Conservation (phyloP, 2,329 filamentous ascomycete genomes). For the Emergomyces africanus region DNA sequence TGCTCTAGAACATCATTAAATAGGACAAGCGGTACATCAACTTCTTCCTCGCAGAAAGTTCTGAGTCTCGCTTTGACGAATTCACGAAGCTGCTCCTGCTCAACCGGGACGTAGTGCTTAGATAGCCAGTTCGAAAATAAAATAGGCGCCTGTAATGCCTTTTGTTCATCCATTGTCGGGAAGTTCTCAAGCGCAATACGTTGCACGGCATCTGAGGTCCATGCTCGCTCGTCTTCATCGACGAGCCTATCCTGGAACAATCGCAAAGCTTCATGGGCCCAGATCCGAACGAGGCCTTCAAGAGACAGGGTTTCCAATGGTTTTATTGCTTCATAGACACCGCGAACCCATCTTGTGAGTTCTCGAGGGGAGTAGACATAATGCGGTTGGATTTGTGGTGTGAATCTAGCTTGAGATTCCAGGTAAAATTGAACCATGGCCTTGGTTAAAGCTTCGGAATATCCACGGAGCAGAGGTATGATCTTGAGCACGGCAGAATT, state of each 20-base stretch:
- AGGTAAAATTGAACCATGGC: slow-evolving; percentile 97
- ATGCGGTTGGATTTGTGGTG: slow-evolving; percentile 90
- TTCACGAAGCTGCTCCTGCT: slow-evolving; percentile 85
- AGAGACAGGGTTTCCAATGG: slow-evolving; percentile 78
- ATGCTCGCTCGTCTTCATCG: slow-evolving; percentile 81
- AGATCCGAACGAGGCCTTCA: slow-evolving; percentile 89
- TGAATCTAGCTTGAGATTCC: slow-evolving; percentile 89
- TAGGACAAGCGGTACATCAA: slow-evolving; percentile 95
- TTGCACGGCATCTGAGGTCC: slow-evolving; percentile 81
- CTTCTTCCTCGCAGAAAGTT: slow-evolving; percentile 99
- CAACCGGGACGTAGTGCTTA: slow-evolving; percentile 95
- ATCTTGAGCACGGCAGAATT: slow-evolving; percentile 95
- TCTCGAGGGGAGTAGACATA: slow-evolving; percentile 99
- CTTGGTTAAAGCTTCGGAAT: slow-evolving; percentile 84
- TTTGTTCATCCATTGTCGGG: slow-evolving; percentile 83
- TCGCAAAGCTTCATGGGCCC: slow-evolving; percentile 92
- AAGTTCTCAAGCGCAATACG: slow-evolving; percentile 84
- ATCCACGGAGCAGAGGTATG: slow-evolving; percentile 84
- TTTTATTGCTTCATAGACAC: slow-evolving; percentile 91
- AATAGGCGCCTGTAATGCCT: slow-evolving; percentile 83
- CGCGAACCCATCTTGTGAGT: slow-evolving; percentile 91
- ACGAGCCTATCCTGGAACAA: slow-evolving; percentile 97
- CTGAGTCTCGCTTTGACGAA: slow-evolving; percentile 95
- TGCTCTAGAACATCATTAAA: slow-evolving; percentile 99
- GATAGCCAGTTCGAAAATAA: slow-evolving; percentile 99